Evolutionary conservation across 371 early-diverging fungal species (phyloP), one percentile per base, ranked within the genome.

Genomic region (Mucor sp.): DNA sequence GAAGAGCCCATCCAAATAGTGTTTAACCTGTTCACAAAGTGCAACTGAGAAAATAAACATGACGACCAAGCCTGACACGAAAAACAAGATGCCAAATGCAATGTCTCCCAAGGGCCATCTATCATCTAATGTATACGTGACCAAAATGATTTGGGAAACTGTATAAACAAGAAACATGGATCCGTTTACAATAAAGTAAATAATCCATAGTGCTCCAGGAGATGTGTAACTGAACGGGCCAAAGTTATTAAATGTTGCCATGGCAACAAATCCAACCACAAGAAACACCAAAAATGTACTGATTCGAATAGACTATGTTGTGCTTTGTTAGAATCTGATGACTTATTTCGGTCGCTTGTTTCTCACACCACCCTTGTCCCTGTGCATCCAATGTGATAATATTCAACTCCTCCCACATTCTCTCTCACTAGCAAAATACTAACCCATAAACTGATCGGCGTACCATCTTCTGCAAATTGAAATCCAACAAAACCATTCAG

Each of bases 381-480:
- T 47, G n/a, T 53, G 53, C 14, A 25, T 12, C 37, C 50, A 50
- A 50, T 25, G 50, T 53, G 53, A 53, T 21, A 19, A 47, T 47
- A 47, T 47, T 41, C 47, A 47, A 47, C 47, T 47, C 47, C 47
- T 44, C 47, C 8, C 15, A 1, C 39, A 33, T 14, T 39, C 39
- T 39, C 39, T 39, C 17, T 17, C 41, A 50, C 28, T 55, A 32
- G 39, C 41, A 41, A 47, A 28, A 32, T 58, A 61, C 69, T 74
- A 77, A 82, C 81, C 83, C 84, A 84, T 55, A 86, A 65, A 56
- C 83, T 81, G 65, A 80, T 74, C n/a, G 87, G 85, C 21, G 95
- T 95, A 25, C 97, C 97, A 79, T 96, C 97, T 75, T 96, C 96
- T 8, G 91, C 87, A 86, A 94, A 95, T 79, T 95, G 95, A 82